Conservation (phyloP, 1,139 yeast genomes). For the Pichia sp. region DNA sequence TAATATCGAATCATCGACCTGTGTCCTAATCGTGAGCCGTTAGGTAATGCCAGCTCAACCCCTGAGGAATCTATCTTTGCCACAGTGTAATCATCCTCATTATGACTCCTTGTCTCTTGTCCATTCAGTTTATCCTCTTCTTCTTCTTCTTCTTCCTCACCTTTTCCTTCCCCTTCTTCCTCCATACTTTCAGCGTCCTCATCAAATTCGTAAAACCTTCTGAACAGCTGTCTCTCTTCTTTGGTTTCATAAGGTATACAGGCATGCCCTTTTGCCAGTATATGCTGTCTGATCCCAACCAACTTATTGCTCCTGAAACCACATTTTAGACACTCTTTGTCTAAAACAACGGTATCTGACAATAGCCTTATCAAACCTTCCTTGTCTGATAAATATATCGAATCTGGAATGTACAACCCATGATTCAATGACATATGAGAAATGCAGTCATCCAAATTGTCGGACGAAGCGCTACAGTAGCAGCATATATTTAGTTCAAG, state of each 20-base stretch:
- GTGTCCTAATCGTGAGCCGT: conserved; percentile 49
- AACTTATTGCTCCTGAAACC: conserved; percentile 49
- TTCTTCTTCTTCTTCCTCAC: conserved; percentile 13
- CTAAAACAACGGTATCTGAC: conserved; percentile 42
- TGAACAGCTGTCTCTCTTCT: conserved; percentile 39
- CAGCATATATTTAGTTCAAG: conserved; percentile 39
- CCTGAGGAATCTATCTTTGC: conserved; percentile 41
- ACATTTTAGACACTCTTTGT: conserved; percentile 49
- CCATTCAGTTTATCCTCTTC: background rate
- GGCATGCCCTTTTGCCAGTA: conserved; percentile 50
- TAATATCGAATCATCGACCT: conserved; percentile 43
- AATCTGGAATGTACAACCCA: conserved; percentile 50
- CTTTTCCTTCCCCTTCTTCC: conserved; percentile 26
- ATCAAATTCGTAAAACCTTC: conserved; percentile 43
- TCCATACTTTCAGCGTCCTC: conserved; percentile 18
- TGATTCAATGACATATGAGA: conserved; percentile 47
- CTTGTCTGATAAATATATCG: conserved; percentile 39
- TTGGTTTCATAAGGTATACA: conserved; percentile 49
- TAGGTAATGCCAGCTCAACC: conserved; percentile 42
- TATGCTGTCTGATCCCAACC: conserved; percentile 51
- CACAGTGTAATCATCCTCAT: conserved; percentile 33
- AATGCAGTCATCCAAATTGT: conserved; percentile 43
- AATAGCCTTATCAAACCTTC: conserved; percentile 44
- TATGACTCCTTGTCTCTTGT: conserved; percentile 1
- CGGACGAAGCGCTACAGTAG: conserved; percentile 39